phyloP scores from a whole-genome alignment of 2,329 filamentous ascomycete genomes.

The Aureobasidium pullulans region DNA sequence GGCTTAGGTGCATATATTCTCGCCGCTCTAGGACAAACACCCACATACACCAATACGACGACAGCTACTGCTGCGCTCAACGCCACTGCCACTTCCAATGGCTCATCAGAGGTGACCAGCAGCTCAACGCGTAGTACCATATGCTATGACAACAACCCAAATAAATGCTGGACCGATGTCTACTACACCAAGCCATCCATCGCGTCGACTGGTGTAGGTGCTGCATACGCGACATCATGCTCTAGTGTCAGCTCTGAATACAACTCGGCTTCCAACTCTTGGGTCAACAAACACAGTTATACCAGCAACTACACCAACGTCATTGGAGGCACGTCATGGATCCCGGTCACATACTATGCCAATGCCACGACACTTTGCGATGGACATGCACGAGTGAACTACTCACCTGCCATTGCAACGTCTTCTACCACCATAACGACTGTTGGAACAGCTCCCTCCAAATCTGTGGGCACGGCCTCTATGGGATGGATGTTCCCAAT shows the following conservation, averaged over 20 bases:
- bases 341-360: conserved; percentile 21
- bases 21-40: conserved; percentile 3
- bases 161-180: conserved; percentile 1
- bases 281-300: conserved; percentile 6
- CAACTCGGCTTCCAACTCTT: conserved; percentile 10
- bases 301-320: neutral
- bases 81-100: neutral
- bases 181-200: neutral
- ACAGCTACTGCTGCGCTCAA: neutral
- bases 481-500: conserved; percentile 15
- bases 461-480: conserved; percentile 14
- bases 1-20: conserved; percentile 11
- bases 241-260: neutral
- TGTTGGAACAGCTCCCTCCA: conserved; percentile 12
- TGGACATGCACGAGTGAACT: conserved; percentile 22
- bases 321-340: conserved; percentile 17
- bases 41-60: neutral
- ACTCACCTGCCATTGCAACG: conserved; percentile 20
- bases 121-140: neutral
- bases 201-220: neutral
- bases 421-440: conserved; percentile 17
- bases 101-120: neutral
- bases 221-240: conserved; percentile 10
- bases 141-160: neutral
- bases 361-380: conserved; percentile 26